Base-by-base conservation (phyloP, 2,329 filamentous ascomycete species). In the Madurella fahalii region DNA sequence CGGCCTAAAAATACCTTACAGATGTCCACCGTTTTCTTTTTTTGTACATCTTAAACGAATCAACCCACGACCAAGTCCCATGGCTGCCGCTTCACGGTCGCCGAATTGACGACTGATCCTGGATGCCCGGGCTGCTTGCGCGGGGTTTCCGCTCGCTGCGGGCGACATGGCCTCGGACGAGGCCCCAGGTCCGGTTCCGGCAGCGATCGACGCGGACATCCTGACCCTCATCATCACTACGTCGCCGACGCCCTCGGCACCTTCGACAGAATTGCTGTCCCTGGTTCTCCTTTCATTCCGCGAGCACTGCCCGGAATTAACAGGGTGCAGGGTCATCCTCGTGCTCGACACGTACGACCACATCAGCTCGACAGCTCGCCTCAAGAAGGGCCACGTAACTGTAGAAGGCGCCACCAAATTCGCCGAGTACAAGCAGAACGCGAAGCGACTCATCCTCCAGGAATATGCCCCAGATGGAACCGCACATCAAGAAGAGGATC, bases 341-440 rank as follows among this genome's bases (percentile, higher is more conserved):
- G 77, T 80, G 2, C 72, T 82, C 42, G 79, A 82, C 59, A 74
- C 73, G 0, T 81, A 74, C 57, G 79, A 82, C 51, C 72, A 72
- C 16, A 66, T 82, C 39, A 71, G 67, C 1, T 54, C 71, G 0
- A 67, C 64, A 3, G 68, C 74, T 8, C 74, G 79, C 0, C 65
- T 82, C 16, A 82, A 82, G 59, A 80, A 77, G 61, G 79, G 79
- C n/a, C 68, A 72, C 13, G 75, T 81, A 15, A 81, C 78, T 0
- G 62, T 69, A 0, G 71, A 76, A 5, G 71, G 74, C 32, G 79
- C 79, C 0, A 50, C 48, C 4, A 66, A 68, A 8, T 79, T 74
- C 49, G 64, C 62, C 16, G 41, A 61, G 4, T 82, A 82, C 68
- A 80, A 77, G 61, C 53, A 64, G 3, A 79, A 77, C 43, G 74